Conservation (phyloP, 306 rosid species). For the Rosa multiflora region DNA sequence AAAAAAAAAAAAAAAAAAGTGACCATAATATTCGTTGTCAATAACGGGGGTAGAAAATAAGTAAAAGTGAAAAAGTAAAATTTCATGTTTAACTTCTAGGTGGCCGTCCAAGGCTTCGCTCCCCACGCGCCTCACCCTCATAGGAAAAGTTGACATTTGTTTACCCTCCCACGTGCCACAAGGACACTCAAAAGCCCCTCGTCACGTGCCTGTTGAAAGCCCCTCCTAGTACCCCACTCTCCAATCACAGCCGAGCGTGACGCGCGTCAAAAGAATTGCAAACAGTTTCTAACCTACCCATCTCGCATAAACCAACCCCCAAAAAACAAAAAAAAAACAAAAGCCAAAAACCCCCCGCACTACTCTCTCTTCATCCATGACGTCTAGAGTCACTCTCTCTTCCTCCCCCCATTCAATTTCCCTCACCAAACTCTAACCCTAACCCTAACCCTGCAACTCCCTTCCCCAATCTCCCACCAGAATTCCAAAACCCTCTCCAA, state of each 20-base stretch:
- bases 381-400: constrained; percentile 20
- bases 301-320: no score
- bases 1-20: no score
- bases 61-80: no score
- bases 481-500: not conserved
- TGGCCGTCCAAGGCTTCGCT: not conserved
- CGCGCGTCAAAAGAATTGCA: constrained; percentile 7
- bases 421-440: constrained; percentile 67
- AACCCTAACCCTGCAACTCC: constrained; percentile 24
- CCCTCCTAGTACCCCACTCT: not conserved
- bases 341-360: not conserved
- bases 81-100: not conserved
- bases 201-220: not conserved
- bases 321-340: not conserved
- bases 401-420: constrained; percentile 17
- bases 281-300: not conserved
- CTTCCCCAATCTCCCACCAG: not conserved
- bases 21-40: no score
- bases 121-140: not conserved
- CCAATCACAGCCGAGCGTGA: not conserved
- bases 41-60: no score
- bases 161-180: not conserved
- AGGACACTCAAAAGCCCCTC: not conserved
- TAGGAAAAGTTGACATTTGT: not conserved
- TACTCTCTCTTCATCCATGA: not conserved